Percentiles rank a stretch among this genome's conserved stretches.
Conservation (phyloP, 2,329 filamentous ascomycete genomes). For the Aspergillus ochraceus region DNA sequence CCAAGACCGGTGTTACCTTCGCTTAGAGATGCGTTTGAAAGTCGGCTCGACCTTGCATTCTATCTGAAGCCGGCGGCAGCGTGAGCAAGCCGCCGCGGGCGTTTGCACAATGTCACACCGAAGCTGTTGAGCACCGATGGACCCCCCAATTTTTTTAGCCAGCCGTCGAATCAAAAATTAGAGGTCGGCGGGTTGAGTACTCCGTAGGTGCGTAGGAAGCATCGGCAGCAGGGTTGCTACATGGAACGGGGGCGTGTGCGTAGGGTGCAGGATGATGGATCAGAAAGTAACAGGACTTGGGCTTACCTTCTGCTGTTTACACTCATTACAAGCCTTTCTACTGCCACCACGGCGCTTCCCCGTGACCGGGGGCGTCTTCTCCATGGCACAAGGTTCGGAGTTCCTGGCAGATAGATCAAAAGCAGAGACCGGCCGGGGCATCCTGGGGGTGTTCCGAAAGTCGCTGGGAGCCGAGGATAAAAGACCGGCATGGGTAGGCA, state of each 20-base stretch:
- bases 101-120: slow-evolving; percentile 66
- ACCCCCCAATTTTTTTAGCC: slow-evolving; percentile 17
- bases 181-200: not conserved
- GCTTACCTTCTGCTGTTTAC: slow-evolving; percentile 66
- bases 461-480: slow-evolving; percentile 32
- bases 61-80: slow-evolving; percentile 62
- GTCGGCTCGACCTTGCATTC: slow-evolving; percentile 65
- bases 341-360: slow-evolving; percentile 44
- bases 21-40: slow-evolving; percentile 66
- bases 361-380: slow-evolving; percentile 49
- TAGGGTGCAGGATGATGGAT: slow-evolving; percentile 5
- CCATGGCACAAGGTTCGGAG: slow-evolving; percentile 38
- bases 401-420: slow-evolving; percentile 32
- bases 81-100: slow-evolving; percentile 61
- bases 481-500: slow-evolving; percentile 24
- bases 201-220: not conserved
- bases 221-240: not conserved
- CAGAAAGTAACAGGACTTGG: slow-evolving; percentile 6
- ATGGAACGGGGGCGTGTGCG: not conserved
- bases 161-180: slow-evolving; percentile 4
- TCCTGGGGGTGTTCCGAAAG: slow-evolving; percentile 35
- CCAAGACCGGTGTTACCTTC: slow-evolving; percentile 35
- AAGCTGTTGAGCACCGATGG: slow-evolving; percentile 45
- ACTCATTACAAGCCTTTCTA: slow-evolving; percentile 64
- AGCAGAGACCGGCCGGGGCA: slow-evolving; percentile 31